Base-by-base conservation (phyloP, 2,329 filamentous ascomycete genomes). In the Trichoderma aggressivum region DNA sequence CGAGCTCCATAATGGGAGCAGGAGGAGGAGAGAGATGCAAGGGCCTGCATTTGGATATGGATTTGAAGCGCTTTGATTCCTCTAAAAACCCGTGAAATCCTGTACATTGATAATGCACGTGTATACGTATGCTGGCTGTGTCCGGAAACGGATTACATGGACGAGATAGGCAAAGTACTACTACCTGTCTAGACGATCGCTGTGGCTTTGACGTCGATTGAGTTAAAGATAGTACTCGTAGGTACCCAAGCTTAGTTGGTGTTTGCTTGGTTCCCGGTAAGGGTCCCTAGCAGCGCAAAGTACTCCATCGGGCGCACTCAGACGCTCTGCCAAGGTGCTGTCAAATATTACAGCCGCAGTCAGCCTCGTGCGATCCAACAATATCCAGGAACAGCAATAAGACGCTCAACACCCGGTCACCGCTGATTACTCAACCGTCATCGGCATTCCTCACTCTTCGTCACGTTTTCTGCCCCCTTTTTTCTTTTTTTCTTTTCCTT, bases 1-100 rank as follows among this genome's bases (percentile, higher is more conserved):
- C 53, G 18, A 47, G 30, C 63, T 66, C 63, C 63, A 66, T 66
- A 50, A 47, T 50, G 65, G 65, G 14, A 68, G 32, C 32, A 32
- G 63, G 12, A 56, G 34, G 34, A 28, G 26, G 26, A 28, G 26
- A 39, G 16, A 39, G 21, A 28, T 39, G 5, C 16, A 21, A 26
- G 62, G 39, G 24, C 24, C 43, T 26, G 60, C n/a, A 16, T 16
- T 50, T 34, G 43, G 7, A 53, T 16, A 24, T 18, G 43, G 6
- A 34, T 36, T 21, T 0, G 18, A 2, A 12, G n/a, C 21, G n/a
- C 47, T 0, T 53, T 53, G 47, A 53, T 53, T 53, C 47, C 47
- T 53, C 47, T 14, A 14, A 53, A 53, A 53, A 53, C 11, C 21
- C 21, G 47, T 53, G 3, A 53, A 7, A 11, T 53, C n/a, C 21